Evolutionary conservation across 305 asterid species (phyloP), one percentile per base, ranked within the genome.

Genomic region (Rubia occidens): DNA sequence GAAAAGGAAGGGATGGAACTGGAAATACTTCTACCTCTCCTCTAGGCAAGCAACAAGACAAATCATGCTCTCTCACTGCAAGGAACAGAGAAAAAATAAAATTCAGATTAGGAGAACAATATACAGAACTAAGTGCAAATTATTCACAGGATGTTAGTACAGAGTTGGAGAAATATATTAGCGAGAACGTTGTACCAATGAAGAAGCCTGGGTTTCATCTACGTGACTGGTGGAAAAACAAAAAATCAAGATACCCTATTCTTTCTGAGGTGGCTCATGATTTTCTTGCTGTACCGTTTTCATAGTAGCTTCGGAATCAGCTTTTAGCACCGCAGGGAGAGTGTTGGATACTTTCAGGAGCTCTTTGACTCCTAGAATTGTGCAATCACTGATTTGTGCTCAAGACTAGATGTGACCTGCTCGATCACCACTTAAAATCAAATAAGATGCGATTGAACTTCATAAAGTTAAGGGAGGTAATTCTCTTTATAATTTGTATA

Each of bases 201-300:
- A 58, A 15, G 2, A 11, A 11, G 17, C 56, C 56, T 6, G 7
- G 7, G 6, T 49, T 67, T 67, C 32, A 67, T 15, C 8, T 49
- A 6, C n/a, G 49, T 3, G 13, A 11, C 11, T 67, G 24, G 24
- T 49, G 45, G 61, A 69, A 55, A 6, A 2, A 13, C 3, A 53
- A 69, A 14, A 6, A 4, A 3, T n/a, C 11, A 2, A 35, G 65
- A 55, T 18, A 11, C 11, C 64, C 18, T 5, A 20, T 55, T 0
- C 54, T 69, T 21, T 39, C 39, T 39, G n/a, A 32, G 45, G 55
- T 69, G 65, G 64, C 65, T 7, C 10, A 13, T 9, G 65, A 69
- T 37, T 26, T 29, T 1, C 35, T 29, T 29, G 35, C 2, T 29
- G 35, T 29, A 29, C 35, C 35, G 35, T 29, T 69, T 69, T 20